These are phyloP conservation scores for Claviceps purpurea DNA, from an alignment of 2,329 filamentous ascomycete genomes.

Conservation along the genomic window DNA sequence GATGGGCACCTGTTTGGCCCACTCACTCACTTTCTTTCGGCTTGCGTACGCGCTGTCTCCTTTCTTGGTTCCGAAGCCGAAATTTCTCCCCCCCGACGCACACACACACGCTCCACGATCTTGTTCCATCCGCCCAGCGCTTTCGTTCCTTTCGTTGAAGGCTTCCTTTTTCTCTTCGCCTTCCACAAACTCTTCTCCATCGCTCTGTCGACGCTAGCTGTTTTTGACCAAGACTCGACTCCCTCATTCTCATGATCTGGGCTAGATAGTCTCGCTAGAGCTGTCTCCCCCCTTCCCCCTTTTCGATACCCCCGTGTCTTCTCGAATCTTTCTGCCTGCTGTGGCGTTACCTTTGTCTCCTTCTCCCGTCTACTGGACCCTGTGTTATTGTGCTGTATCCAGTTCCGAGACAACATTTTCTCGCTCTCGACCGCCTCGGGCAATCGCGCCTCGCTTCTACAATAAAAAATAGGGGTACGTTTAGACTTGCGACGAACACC, in stretches of 20 bases:
- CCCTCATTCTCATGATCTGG: neutral
- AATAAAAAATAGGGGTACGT: neutral
- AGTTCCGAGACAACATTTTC: neutral
- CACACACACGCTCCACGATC: slow-evolving; percentile 7
- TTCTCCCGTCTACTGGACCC: slow-evolving; percentile 1
- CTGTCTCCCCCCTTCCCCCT: neutral
- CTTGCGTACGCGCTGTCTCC: slow-evolving; percentile 6
- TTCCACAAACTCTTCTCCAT: neutral
- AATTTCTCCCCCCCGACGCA: slow-evolving; percentile 9
- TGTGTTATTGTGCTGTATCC: slow-evolving; percentile 1
- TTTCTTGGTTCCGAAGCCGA: slow-evolving; percentile 10
- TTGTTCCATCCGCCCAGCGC: slow-evolving; percentile 9
- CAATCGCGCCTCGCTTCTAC: neutral
- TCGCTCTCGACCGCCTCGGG: neutral
- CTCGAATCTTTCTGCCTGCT: slow-evolving; percentile 7
- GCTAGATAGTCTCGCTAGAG: slow-evolving; percentile 2
- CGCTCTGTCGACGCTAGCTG: slow-evolving; percentile 2
- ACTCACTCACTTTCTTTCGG: slow-evolving; percentile 6
- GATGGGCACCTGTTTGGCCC: slow-evolving; percentile 4
- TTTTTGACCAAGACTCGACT: neutral
- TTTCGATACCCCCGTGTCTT: slow-evolving; percentile 10
- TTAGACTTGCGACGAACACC: neutral
- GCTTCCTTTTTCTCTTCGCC: slow-evolving; percentile 4
- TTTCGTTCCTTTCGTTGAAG: slow-evolving; percentile 5
- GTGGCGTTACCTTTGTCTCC: slow-evolving; percentile 7